These are phyloP conservation scores for Chlorencoelia australis DNA, from an alignment of 2,329 filamentous ascomycete genomes.

Conservation along the genomic window DNA sequence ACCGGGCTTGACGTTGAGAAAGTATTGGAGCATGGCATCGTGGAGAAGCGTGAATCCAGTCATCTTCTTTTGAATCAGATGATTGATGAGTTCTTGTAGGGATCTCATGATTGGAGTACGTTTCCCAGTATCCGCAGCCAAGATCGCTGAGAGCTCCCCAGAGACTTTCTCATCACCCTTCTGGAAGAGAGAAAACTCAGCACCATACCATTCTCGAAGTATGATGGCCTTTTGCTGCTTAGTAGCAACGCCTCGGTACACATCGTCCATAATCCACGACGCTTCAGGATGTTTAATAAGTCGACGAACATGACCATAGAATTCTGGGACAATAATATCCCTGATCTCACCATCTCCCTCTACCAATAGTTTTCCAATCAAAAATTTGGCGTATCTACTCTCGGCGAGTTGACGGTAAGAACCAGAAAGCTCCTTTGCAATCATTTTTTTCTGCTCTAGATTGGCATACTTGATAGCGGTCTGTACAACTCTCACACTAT, in stretches of 20 bases:
- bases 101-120: conserved; percentile 77
- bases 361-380: conserved; percentile 92
- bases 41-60: conserved; percentile 97
- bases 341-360: conserved; percentile 80
- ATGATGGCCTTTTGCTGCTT: conserved; percentile 76
- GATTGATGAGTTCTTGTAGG: conserved; percentile 78
- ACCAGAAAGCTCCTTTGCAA: conserved; percentile 77
- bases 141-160: conserved; percentile 60
- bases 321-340: conserved; percentile 84
- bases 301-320: conserved; percentile 86
- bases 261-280: conserved; percentile 95
- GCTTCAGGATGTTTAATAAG: conserved; percentile 94
- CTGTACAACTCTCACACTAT: conserved; percentile 92
- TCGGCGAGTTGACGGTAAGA: conserved; percentile 79
- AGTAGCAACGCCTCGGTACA: conserved; percentile 82
- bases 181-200: conserved; percentile 80
- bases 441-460: conserved; percentile 71
- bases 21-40: conserved; percentile 97
- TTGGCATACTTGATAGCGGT: conserved; percentile 95
- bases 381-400: conserved; percentile 94
- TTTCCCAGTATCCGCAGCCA: conserved; percentile 74
- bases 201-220: conserved; percentile 90
- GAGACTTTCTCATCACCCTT: conserved; percentile 42
- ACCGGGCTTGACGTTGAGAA: conserved; percentile 65
- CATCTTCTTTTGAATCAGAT: conserved; percentile 89